Evolutionary conservation across 2,329 filamentous ascomycete species (phyloP), one percentile per base, ranked within the genome.

Genomic region (Sclerotinia spermophila): DNA sequence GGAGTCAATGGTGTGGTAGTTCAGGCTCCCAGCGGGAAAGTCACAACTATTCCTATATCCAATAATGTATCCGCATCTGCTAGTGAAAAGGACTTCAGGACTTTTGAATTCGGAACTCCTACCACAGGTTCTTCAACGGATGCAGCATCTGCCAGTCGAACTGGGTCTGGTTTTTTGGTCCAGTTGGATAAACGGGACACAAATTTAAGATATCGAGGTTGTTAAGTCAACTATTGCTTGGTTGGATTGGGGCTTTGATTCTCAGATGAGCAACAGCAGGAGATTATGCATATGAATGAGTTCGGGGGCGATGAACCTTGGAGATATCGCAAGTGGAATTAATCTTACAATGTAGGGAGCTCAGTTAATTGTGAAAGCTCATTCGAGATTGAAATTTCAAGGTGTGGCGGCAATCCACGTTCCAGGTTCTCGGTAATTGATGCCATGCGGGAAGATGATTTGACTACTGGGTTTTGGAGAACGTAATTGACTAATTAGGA

Each of bases 11-110:
- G 71, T 2, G 35, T 75, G 2, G 55, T 74, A 5, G 44, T 75
- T 27, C 71, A 75, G 27, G 71, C 71, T 60, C 66, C 73, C 11
- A 68, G 70, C 21, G 73, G 73, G 6, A 48, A 44, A 15, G 69
- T 67, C 10, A 71, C 72, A 24, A 68, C 71, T 24, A 38, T 48
- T 58, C 38, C 51, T 51, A 40, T 48, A 35, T 8, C 65, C 40
- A 59, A 15, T 27, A 35, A 53, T 30, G 24, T 42, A 38, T 44
- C 27, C 17, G 15, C 38, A 42, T 60, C 58, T 27, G 38, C 38
- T 60, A 60, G 38, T 60, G 58, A 42, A 24, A 27, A 42, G 19
- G 24, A 15, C 3, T 42, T 27, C 24, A 40, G 27, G 27, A 60
- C 58, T 17, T 5, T 42, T 27, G 35, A 60, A 40, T 40, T 27